Evolutionary conservation across 345 rosid genomes (phyloP).

Genomic region (Eucalyptus pauciflora): DNA sequence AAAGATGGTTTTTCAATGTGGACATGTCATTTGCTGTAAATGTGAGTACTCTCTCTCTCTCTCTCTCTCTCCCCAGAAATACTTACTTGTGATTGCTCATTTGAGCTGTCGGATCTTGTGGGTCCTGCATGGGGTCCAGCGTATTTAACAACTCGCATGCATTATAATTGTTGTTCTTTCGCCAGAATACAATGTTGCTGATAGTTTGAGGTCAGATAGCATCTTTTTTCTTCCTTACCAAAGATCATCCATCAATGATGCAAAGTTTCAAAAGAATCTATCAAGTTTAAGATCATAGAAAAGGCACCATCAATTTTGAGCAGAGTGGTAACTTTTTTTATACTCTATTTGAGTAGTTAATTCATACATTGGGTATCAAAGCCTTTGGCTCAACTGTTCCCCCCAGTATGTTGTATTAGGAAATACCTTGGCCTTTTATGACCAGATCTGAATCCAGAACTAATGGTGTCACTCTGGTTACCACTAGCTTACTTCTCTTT

Average conservation of each 20-base stretch:
- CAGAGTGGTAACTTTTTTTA: neutral
- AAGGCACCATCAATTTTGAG: neutral
- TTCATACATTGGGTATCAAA: neutral
- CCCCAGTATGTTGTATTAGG: neutral
- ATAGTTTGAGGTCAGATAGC: neutral
- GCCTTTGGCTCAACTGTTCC: neutral
- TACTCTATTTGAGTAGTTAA: neutral
- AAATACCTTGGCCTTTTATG: neutral
- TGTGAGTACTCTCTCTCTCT: slow-evolving; percentile 31
- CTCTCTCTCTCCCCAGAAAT: neutral
- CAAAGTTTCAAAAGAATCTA: neutral
- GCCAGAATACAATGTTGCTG: neutral
- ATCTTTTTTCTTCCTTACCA: neutral
- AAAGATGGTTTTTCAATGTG: slow-evolving; percentile 96
- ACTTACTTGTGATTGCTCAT: neutral
- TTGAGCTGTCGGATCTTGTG: neutral
- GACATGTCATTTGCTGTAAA: slow-evolving; percentile 86
- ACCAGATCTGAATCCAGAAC: neutral
- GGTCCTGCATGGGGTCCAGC: neutral
- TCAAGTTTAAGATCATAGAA: neutral
- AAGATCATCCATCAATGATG: neutral
- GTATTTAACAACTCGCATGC: neutral
- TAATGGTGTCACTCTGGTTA: neutral
- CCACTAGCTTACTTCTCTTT: neutral
- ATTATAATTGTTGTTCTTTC: neutral